Evolutionary conservation across 2,329 filamentous ascomycete genomes (phyloP).

Genomic region (Claviceps cyperi): DNA sequence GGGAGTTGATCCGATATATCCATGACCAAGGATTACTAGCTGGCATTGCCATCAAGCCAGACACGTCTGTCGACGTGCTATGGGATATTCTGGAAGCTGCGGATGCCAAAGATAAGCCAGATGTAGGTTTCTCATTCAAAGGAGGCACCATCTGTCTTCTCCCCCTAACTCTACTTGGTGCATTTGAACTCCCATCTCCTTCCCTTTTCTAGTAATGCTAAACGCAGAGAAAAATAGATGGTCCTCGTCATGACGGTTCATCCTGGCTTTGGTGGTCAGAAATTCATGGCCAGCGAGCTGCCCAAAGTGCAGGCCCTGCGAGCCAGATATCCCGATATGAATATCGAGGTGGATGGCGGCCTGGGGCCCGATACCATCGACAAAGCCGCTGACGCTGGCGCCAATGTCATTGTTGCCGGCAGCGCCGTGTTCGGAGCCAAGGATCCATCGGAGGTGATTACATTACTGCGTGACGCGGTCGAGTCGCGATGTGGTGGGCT

Average conservation of each 20-base stretch:
- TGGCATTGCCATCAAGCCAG: constrained; percentile 90
- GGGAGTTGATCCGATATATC: constrained; percentile 78
- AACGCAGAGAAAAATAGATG: constrained; percentile 48
- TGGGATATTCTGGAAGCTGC: constrained; percentile 74
- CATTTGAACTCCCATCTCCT: not conserved
- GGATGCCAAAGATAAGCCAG: constrained; percentile 63
- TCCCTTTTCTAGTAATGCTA: not conserved
- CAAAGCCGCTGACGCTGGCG: constrained; percentile 84
- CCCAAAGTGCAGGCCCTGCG: constrained; percentile 83
- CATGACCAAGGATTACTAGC: constrained; percentile 79
- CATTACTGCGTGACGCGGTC: constrained; percentile 65
- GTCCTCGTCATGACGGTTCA: constrained; percentile 97
- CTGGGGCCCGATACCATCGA: constrained; percentile 80
- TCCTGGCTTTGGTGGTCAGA: constrained; percentile 93
- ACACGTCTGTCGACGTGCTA: constrained; percentile 78
- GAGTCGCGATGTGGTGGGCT: constrained; percentile 39
- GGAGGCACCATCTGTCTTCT: not conserved
- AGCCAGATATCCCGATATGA: constrained; percentile 72
- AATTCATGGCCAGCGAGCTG: constrained; percentile 93
- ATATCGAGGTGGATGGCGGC: constrained; percentile 96
- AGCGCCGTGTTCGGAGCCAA: constrained; percentile 90
- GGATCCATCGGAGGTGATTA: constrained; percentile 76
- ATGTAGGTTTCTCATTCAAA: constrained; percentile 45
- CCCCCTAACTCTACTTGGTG: not conserved
- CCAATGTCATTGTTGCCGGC: constrained; percentile 95